These are phyloP conservation scores for Claviceps sp. DNA, from an alignment of 2,329 filamentous ascomycete genomes.

Conservation along the genomic window DNA sequence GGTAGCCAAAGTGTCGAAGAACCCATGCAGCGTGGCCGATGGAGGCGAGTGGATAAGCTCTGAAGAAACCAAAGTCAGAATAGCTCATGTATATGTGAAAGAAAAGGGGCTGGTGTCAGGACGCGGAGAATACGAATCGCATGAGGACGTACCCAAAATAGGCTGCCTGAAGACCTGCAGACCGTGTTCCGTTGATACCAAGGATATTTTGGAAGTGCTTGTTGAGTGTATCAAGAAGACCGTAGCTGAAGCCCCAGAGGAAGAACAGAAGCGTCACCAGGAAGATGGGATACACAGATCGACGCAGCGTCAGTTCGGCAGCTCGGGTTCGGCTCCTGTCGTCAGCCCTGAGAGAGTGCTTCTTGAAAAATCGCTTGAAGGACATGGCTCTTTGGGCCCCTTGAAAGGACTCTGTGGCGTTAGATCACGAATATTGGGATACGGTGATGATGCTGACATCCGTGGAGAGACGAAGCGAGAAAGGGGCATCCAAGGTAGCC, in stretches of 20 bases:
- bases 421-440: no score
- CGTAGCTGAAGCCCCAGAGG: constrained; percentile 34
- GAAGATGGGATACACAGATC: constrained; percentile 52
- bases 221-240: constrained; percentile 34
- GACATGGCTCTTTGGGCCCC: constrained; percentile 18
- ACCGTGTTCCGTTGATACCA: constrained; percentile 28
- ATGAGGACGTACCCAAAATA: constrained; percentile 37
- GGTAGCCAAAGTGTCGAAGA: constrained; percentile 51
- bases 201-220: constrained; percentile 35
- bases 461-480: no score
- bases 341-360: constrained; percentile 30
- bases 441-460: no score
- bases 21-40: constrained; percentile 50
- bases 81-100: neutral
- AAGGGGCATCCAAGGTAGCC: no score
- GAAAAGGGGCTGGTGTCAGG: no score
- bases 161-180: constrained; percentile 34
- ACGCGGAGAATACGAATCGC: neutral
- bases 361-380: constrained; percentile 29
- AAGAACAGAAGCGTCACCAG: constrained; percentile 37
- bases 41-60: constrained; percentile 57
- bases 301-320: constrained; percentile 46
- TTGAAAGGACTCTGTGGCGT: neutral
- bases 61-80: constrained; percentile 9
- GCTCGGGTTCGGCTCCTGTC: constrained; percentile 28